These are phyloP conservation scores for Globisporangium megalacanthum DNA, from an alignment of 352 stramenopile species.

Conservation along the genomic window DNA sequence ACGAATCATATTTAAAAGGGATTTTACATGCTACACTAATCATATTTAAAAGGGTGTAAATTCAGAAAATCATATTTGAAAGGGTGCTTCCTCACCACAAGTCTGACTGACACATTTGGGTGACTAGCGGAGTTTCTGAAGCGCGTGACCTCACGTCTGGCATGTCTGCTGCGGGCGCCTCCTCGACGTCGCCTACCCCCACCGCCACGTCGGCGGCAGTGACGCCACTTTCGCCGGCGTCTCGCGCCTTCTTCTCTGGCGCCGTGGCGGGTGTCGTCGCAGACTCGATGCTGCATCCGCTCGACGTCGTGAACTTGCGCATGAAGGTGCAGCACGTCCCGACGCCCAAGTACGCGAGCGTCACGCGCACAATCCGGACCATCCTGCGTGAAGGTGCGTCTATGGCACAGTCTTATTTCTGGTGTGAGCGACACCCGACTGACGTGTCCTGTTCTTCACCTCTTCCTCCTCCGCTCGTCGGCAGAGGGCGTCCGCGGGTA, in stretches of 20 bases:
- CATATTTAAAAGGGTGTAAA: too few species aligned
- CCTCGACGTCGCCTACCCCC: too few species aligned
- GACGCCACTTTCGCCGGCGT: conserved; percentile 32
- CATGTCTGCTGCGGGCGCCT: too few species aligned
- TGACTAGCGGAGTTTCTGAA: too few species aligned
- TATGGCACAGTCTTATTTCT: too few species aligned
- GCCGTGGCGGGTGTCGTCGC: conserved; percentile 66
- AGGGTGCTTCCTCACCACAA: too few species aligned
- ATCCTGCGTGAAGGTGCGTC: conserved; percentile 49
- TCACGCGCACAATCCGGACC: conserved; percentile 50
- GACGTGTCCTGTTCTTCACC: neutral
- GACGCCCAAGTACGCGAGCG: conserved; percentile 53
- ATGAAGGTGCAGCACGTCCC: conserved; percentile 71
- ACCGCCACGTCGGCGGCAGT: conserved; percentile 27
- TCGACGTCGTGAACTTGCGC: conserved; percentile 80
- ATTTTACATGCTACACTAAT: too few species aligned
- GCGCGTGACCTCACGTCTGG: too few species aligned
- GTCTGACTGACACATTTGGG: too few species aligned
- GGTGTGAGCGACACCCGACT: neutral
- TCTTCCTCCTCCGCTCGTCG: too few species aligned
- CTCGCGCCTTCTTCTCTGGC: conserved; percentile 60
- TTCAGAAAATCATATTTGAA: too few species aligned
- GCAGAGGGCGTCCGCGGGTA: conserved; percentile 62
- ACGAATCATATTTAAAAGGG: too few species aligned
- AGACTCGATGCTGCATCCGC: conserved; percentile 69